Evolutionary conservation across 192 early-diverging fungal genomes (phyloP).

Genomic region (Jimgerdemannia flammicorona): DNA sequence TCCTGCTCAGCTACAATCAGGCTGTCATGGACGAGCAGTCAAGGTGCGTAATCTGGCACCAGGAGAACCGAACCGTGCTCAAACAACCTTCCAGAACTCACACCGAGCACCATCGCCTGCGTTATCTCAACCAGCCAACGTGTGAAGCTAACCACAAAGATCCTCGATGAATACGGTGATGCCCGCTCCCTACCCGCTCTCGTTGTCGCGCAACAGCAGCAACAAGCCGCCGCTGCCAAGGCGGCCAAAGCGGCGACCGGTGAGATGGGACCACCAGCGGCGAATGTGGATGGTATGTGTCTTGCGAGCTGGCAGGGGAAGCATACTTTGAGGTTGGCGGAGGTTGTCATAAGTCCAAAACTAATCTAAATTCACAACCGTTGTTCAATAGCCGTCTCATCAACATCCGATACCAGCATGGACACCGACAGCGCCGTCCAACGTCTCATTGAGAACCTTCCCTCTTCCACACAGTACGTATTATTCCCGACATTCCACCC

Average conservation of each 20-base stretch:
- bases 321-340: conserved; percentile 15
- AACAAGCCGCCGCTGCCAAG: conserved; percentile 40
- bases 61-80: too few species aligned
- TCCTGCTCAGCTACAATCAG: background rate
- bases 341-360: background rate
- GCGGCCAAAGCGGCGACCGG: conserved; percentile 23
- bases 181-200: conserved; percentile 59
- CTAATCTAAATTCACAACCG: too few species aligned
- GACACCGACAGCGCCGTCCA: conserved; percentile 32
- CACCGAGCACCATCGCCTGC: background rate
- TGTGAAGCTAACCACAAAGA: conserved; percentile 67
- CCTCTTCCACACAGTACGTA: conserved; percentile 27
- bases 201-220: conserved; percentile 48
- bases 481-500: background rate
- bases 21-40: background rate
- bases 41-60: too few species aligned
- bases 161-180: conserved; percentile 68
- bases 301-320: conserved; percentile 11
- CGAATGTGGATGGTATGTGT: conserved; percentile 14
- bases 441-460: conserved; percentile 39
- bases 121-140: conserved; percentile 43
- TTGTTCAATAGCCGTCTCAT: too few species aligned
- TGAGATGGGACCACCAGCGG: conserved; percentile 21
- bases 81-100: background rate
- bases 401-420: too few species aligned